Base-by-base conservation (phyloP, 2,329 filamentous ascomycete genomes). In the Fusarium sp. region DNA sequence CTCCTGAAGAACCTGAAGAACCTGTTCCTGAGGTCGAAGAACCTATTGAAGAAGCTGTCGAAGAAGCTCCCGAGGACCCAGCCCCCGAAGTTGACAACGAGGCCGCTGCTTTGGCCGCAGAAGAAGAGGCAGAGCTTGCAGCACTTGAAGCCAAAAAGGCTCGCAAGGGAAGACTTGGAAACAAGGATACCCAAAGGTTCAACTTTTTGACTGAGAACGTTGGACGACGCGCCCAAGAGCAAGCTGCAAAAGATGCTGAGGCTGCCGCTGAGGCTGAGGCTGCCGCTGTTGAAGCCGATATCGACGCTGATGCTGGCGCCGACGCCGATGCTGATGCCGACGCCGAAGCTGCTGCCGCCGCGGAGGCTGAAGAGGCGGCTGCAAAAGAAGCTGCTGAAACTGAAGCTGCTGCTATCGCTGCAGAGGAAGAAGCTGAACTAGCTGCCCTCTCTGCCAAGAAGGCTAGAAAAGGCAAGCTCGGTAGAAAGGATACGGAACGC, bases 61-160 rank as follows among this genome's bases (percentile, higher is more conserved):
- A 69, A 38, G 66, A 66, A 22, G 33, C 44, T n/a, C 24, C 36
- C 7, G 58, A 58, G 7, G 53, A 39, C 5, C 48, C 34, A 39
- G 43, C 26, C 18, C 49, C 53, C 4, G 45, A 66, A 17, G 33
- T 51, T 17, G 60, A 63, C 7, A 58, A 59, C 24, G 64, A 68
- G 39, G 70, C 69, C 11, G 63, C 63, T 31, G 64, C 55, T 31
- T 58, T 70, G 31, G 72, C 72, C 38, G 63, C 59, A 15, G 58
- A 69, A 20, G 78, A 83, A 67, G 75, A 83, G 61, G 74, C 76
- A 13, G 80, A 85, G 59, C 75, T 84, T 14, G 79, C 76, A 15
- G 72, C 75, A 6, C 76, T 85, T 6, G 83, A 82, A 43, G 78
- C 80, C 24, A 88, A 86, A 72, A 87, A 85, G 69, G 79, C 79